A percentile compares a stretch with the other conserved stretches of the same genome.
Conservation (phyloP, 2,329 filamentous ascomycete species). For the Calonectria pteridis region DNA sequence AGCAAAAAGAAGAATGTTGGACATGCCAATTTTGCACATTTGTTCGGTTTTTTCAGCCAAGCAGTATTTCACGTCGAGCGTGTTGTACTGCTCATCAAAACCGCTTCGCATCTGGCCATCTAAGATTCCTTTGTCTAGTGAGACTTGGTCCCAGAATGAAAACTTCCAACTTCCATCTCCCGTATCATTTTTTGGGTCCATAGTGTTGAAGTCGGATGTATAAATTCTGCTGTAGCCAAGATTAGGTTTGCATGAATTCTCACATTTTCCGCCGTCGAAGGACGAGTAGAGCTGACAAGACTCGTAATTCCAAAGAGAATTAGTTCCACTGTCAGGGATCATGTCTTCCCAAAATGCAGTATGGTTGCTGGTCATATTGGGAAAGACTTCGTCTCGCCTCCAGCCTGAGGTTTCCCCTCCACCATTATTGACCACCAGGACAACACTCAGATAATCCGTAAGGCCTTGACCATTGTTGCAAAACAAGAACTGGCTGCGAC, state of each 20-base stretch:
- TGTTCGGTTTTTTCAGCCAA: neutral
- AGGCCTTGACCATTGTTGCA: neutral
- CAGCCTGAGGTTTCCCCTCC: neutral
- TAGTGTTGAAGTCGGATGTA: neutral
- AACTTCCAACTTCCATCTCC: neutral
- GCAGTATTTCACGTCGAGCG: slow-evolving; percentile 1
- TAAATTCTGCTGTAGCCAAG: neutral
- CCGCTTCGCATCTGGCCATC: slow-evolving; percentile 3
- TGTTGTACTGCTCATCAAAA: neutral
- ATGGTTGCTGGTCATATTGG: neutral
- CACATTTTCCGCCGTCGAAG: slow-evolving; percentile 6
- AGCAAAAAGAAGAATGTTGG: neutral
- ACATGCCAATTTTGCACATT: slow-evolving; percentile 8
- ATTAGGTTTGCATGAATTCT: neutral
- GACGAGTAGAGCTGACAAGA: neutral
- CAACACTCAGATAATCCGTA: neutral
- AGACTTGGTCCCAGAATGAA: neutral
- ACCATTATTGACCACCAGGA: neutral
- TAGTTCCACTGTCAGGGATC: neutral
- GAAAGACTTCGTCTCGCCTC: neutral
- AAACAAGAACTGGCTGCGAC: slow-evolving; percentile 5
- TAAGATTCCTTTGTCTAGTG: neutral
- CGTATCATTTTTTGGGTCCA: neutral
- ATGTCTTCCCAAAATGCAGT: neutral
- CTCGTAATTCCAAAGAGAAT: slow-evolving; percentile 2